Conservation (phyloP, 441 rosid genomes). For the Arabidopsis lyrata region DNA sequence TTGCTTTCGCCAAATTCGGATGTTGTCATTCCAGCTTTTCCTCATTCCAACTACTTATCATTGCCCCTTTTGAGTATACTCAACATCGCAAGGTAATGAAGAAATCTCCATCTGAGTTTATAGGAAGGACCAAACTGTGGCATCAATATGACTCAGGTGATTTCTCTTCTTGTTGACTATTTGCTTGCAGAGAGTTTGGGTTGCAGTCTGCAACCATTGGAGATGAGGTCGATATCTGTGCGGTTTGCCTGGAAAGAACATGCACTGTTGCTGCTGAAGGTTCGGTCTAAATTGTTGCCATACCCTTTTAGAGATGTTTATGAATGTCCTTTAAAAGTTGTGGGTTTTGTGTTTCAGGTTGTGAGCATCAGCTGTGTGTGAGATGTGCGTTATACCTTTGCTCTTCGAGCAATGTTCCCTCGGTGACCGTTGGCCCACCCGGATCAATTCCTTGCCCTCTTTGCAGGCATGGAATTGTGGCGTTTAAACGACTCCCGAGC, state of each 20-base stretch:
- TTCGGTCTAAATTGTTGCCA: slow-evolving; percentile 38
- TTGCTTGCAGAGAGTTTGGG: slow-evolving; percentile 73
- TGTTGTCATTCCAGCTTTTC: slow-evolving; percentile 68
- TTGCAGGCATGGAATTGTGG: slow-evolving; percentile 83
- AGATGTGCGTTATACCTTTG: slow-evolving; percentile 95
- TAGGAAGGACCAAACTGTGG: neutral
- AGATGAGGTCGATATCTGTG: slow-evolving; percentile 86
- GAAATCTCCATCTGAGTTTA: neutral
- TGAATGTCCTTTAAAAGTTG: slow-evolving; percentile 8
- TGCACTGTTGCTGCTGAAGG: slow-evolving; percentile 98
- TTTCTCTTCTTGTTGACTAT: neutral
- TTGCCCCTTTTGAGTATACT: slow-evolving; percentile 89
- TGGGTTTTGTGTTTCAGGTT: slow-evolving; percentile 59
- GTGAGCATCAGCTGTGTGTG: slow-evolving; percentile 89
- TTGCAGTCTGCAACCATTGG: slow-evolving; percentile 66
- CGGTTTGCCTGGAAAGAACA: slow-evolving; percentile 91
- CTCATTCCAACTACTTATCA: slow-evolving; percentile 81
- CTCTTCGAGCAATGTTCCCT: slow-evolving; percentile 76
- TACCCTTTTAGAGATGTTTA: slow-evolving; percentile 13
- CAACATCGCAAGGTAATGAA: slow-evolving; percentile 84
- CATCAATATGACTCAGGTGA: slow-evolving; percentile 7
- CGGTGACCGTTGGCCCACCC: slow-evolving; percentile 67
- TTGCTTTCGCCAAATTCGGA: slow-evolving; percentile 78
- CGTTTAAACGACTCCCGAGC: slow-evolving; percentile 78
- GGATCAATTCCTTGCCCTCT: slow-evolving; percentile 98